Percentiles rank a stretch among this genome's conserved stretches.
These are phyloP conservation scores for Suzukiozyma palmioleophila DNA, from an alignment of 1,139 yeast genomes.

Conservation along the genomic window DNA sequence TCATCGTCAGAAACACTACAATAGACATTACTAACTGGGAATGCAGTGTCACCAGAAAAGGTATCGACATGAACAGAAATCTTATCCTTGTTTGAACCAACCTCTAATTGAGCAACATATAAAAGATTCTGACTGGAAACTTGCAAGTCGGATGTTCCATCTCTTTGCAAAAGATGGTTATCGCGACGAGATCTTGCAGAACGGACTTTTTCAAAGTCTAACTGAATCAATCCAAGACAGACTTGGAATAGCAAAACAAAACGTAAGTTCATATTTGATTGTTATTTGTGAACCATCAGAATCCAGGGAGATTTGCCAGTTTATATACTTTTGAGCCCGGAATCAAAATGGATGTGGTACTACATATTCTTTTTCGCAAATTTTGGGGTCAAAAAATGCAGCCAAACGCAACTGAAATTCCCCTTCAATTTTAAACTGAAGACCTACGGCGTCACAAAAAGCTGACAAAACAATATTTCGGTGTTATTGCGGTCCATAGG, in stretches of 20 bases:
- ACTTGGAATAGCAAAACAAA: constrained; percentile 4
- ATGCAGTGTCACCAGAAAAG: background rate
- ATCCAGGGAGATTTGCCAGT: no score
- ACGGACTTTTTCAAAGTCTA: background rate
- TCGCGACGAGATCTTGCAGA: background rate
- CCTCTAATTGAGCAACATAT: constrained; percentile 27
- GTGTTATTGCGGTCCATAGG: no score
- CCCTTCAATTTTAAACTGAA: no score
- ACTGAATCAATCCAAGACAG: background rate
- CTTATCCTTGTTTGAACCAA: constrained; percentile 29
- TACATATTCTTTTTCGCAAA: no score
- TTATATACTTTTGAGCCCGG: no score
- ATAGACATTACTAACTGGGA: background rate
- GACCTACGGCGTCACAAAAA: no score
- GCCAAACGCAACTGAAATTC: no score
- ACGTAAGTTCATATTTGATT: background rate
- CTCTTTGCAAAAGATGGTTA: background rate
- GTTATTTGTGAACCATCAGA: no score
- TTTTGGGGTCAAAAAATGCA: no score
- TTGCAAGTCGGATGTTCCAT: background rate
- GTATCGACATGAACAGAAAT: constrained; percentile 31
- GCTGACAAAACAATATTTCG: no score
- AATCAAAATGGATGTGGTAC: no score
- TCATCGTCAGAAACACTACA: no score
- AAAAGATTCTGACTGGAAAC: background rate